Conservation (phyloP, 2,329 filamentous ascomycete genomes). For the Neofusicoccum cordaticola region DNA sequence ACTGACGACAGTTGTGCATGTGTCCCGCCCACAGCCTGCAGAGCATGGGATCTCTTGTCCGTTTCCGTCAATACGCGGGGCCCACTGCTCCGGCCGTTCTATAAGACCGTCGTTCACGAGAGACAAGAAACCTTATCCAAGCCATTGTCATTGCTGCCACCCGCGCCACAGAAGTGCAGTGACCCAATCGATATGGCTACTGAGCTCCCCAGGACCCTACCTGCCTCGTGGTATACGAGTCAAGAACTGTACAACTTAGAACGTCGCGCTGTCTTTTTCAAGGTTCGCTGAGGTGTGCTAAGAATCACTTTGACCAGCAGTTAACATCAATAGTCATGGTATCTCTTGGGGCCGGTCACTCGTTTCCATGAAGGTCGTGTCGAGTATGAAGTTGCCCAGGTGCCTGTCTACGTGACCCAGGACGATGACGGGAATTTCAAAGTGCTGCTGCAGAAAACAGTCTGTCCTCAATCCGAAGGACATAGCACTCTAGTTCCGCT, state of each 20-base stretch:
- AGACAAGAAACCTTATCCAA: background rate
- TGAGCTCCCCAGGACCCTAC: slow-evolving; percentile 28
- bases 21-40: background rate
- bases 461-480: slow-evolving; percentile 22
- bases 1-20: background rate
- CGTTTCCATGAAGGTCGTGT: slow-evolving; percentile 43
- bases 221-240: slow-evolving; percentile 46
- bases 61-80: background rate
- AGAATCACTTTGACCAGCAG: background rate
- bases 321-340: slow-evolving; percentile 45
- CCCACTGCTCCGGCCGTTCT: background rate
- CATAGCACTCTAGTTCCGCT: slow-evolving; percentile 10
- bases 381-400: slow-evolving; percentile 52
- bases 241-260: slow-evolving; percentile 47
- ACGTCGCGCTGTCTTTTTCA: slow-evolving; percentile 44
- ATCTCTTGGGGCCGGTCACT: slow-evolving; percentile 53
- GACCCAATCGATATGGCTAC: background rate
- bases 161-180: background rate
- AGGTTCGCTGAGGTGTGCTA: background rate
- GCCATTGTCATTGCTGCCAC: background rate
- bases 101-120: background rate
- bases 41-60: background rate
- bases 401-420: slow-evolving; percentile 29
- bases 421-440: slow-evolving; percentile 24
- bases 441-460: slow-evolving; percentile 35